A percentile compares a stretch with the other conserved stretches of the same genome.
phyloP scores from a whole-genome alignment of 306 rosid species.

The Acacia crassicarpa region DNA sequence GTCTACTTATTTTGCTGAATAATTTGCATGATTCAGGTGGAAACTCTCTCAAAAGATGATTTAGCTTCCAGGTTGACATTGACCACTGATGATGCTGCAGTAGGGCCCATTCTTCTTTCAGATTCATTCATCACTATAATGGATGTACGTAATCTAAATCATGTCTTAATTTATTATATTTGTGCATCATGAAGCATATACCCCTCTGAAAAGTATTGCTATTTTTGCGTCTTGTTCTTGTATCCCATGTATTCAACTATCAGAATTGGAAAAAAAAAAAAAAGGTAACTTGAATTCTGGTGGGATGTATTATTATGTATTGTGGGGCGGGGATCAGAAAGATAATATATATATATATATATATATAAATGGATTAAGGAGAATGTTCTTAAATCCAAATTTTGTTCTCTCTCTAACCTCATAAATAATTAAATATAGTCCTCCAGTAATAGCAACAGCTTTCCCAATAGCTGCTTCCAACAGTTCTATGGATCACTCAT shows the following conservation, averaged over 20 bases:
- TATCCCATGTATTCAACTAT: constrained; percentile 9
- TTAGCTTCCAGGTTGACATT: constrained; percentile 92
- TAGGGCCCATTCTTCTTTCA: constrained; percentile 75
- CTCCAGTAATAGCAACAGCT: not conserved
- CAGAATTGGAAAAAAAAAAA: not conserved
- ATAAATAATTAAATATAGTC: not conserved
- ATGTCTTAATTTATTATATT: constrained; percentile 16
- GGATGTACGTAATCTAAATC: constrained; percentile 76
- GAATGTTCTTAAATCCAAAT: too few relatives aligned
- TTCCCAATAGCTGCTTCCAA: not conserved
- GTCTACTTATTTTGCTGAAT: not conserved
- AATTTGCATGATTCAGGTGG: constrained; percentile 61
- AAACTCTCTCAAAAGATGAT: constrained; percentile 89
- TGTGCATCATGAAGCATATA: constrained; percentile 15
- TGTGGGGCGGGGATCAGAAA: not conserved
- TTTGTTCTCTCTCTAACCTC: not conserved
- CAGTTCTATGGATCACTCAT: not conserved
- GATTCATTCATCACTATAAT: constrained; percentile 85
- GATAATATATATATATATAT: not conserved
- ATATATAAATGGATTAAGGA: not conserved
- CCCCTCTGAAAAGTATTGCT: not conserved
- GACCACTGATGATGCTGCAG: constrained; percentile 81
- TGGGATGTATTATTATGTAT: not conserved
- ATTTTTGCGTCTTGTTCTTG: constrained; percentile 9
- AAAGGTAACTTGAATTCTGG: not conserved